Evolutionary conservation across 1,139 yeast species (phyloP).

Genomic region (Kurtzmaniella quercitrusa): DNA sequence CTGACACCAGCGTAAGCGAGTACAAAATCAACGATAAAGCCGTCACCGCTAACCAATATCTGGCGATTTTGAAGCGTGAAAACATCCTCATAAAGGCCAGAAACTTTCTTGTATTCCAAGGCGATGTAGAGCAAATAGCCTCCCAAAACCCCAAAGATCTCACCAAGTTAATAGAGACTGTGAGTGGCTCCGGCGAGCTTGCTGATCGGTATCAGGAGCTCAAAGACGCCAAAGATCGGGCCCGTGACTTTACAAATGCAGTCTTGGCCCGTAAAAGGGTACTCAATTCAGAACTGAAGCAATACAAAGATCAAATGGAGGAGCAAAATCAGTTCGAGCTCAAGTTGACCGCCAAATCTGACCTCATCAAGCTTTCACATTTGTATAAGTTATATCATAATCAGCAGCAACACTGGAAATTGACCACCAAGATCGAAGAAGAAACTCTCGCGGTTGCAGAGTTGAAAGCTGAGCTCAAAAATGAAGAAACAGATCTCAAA

Average conservation of each 20-base stretch:
- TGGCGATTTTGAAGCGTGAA: conserved; percentile 65
- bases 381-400: conserved; percentile 68
- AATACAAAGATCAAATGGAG: conserved; percentile 69
- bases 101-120: conserved; percentile 92
- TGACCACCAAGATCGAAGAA: conserved; percentile 13
- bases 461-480: conserved; percentile 19
- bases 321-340: conserved; percentile 70
- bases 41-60: conserved; percentile 64
- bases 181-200: conserved; percentile 75
- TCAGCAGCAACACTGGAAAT: conserved; percentile 41
- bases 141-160: conserved; percentile 79
- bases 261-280: conserved; percentile 71
- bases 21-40: conserved; percentile 62
- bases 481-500: conserved; percentile 25
- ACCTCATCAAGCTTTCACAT: conserved; percentile 45
- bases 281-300: conserved; percentile 71
- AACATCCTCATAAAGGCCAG: conserved; percentile 85
- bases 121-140: conserved; percentile 93
- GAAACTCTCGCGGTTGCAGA: conserved; percentile 25
- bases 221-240: conserved; percentile 61
- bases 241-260: conserved; percentile 61
- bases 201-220: conserved; percentile 64
- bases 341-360: conserved; percentile 45
- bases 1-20: conserved; percentile 56
- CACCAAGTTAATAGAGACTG: conserved; percentile 69